These are phyloP conservation scores for Talaromyces nanjingensis DNA, from an alignment of 495 filamentous ascomycete genomes.

Conservation along the genomic window DNA sequence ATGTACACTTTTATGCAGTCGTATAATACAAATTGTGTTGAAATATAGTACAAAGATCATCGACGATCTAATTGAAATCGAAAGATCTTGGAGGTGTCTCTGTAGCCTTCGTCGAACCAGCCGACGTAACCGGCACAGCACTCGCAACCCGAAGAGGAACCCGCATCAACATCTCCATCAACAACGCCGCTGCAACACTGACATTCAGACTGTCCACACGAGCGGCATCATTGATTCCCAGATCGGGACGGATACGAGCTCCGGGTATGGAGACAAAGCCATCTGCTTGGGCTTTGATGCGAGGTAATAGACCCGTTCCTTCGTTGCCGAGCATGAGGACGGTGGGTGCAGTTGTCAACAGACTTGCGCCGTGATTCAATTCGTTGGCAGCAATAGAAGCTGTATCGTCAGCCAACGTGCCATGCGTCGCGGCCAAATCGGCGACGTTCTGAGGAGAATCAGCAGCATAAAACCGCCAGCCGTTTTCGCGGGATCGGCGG, in stretches of 20 bases:
- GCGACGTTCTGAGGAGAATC: constrained; percentile 41
- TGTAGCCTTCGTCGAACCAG: neutral
- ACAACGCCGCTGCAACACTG: constrained; percentile 70
- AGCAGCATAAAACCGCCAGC: constrained; percentile 82
- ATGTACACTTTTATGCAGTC: neutral
- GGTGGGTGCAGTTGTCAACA: constrained; percentile 54
- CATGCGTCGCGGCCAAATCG: neutral
- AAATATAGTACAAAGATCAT: constrained; percentile 4
- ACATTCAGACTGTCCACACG: constrained; percentile 78
- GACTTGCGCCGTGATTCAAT: constrained; percentile 17
- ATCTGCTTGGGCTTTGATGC: constrained; percentile 58
- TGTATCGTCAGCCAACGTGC: neutral
- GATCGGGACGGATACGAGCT: constrained; percentile 23
- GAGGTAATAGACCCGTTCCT: constrained; percentile 60
- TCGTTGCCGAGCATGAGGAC: constrained; percentile 81
- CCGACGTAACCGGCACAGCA: neutral
- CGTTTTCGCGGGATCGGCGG: constrained; percentile 52
- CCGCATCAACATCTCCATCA: constrained; percentile 59
- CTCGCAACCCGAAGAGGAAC: constrained; percentile 28
- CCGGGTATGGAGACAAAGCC: constrained; percentile 48
- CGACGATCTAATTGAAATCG: constrained; percentile 2
- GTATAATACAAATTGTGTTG: neutral
- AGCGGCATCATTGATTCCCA: constrained; percentile 33
- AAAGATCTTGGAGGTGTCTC: neutral
- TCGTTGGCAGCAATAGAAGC: constrained; percentile 1